Base-by-base conservation (phyloP, 495 filamentous ascomycete genomes). In the Tuber brumale region DNA sequence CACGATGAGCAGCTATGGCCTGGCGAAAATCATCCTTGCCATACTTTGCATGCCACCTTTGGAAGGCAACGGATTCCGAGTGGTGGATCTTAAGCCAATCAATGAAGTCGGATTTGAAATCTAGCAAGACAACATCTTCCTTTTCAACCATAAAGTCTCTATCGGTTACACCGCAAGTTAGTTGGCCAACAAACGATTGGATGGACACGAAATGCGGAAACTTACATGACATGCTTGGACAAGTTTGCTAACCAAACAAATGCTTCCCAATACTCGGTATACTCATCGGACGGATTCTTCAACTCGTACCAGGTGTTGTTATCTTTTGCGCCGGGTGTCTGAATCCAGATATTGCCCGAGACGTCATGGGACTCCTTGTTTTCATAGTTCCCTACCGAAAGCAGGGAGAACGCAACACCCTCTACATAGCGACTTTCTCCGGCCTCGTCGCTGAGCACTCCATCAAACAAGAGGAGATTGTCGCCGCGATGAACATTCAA, bases 231-330 rank as follows among this genome's bases (percentile, higher is more conserved):
- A 78, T 92, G 88, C 79, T 93, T 93, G 1, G 87, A 86, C 19
- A 93, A 84, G 71, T 90, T 87, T 0, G 88, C 90, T 23, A 93
- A 78, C 92, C 92, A 94, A 1, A 88, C 74, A 74, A 93, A 93
- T 0, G 87, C 85, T 9, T 85, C 71, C 74, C 89, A 85, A 77
- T 89, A 93, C 35, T 88, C 81, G 48, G 37, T 69, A 77, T 94
- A 94, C 70, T 89, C 88, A 0, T 77, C 41, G 0, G 89, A 83
- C 9, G 91, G 89, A 2, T 82, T 84, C 23, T 80, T 83, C 2
- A 94, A 82, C 23, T 85, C 85, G 79, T 93, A 94, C 85, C 91
- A 93, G 9, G 92, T 81, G 43, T 87, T 82, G 0, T 76, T 76
- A 10, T 70, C 76, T 27, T 77, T 76, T 2, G 82, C 81, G 0